Percentiles rank a stretch among this genome's conserved stretches.
These are phyloP conservation scores for Trametes sp. DNA, from an alignment of 1,284 basidiomycete species.

Conservation along the genomic window DNA sequence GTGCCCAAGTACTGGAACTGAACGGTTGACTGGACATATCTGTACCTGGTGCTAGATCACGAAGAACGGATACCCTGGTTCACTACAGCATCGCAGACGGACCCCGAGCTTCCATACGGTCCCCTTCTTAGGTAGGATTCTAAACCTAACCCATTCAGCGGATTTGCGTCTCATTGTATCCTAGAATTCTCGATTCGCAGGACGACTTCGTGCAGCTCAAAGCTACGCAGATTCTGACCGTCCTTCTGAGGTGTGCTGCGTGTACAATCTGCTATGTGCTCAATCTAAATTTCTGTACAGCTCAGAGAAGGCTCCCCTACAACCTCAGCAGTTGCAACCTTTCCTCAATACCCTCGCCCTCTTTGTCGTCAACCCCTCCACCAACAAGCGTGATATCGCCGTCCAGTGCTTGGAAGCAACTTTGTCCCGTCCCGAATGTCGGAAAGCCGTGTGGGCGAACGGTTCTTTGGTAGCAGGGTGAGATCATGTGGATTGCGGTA, in stretches of 20 bases:
- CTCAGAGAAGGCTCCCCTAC: constrained; percentile 61
- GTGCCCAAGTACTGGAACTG: neutral
- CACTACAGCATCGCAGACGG: constrained; percentile 60
- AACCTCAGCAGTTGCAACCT: constrained; percentile 65
- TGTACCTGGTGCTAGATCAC: constrained; percentile 59
- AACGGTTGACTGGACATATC: neutral
- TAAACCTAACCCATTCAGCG: neutral
- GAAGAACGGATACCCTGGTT: constrained; percentile 84
- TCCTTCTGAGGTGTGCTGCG: constrained; percentile 75
- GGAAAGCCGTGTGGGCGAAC: constrained; percentile 76
- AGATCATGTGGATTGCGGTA: constrained; percentile 10
- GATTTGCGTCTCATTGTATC: constrained; percentile 16
- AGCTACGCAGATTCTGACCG: constrained; percentile 86
- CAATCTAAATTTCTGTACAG: constrained; percentile 41
- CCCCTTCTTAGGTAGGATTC: constrained; percentile 83
- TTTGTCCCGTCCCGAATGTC: constrained; percentile 82
- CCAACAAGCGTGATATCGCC: constrained; percentile 86
- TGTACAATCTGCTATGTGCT: neutral
- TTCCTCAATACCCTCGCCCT: constrained; percentile 72
- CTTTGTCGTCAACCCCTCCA: constrained; percentile 67
- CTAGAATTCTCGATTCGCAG: constrained; percentile 81
- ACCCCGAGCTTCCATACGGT: constrained; percentile 85
- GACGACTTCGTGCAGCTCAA: constrained; percentile 96
- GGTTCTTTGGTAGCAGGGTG: constrained; percentile 74
- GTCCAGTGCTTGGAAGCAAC: constrained; percentile 91